Evolutionary conservation across 2,329 filamentous ascomycete species (phyloP).

Genomic region (Trichoderma harzianum): DNA sequence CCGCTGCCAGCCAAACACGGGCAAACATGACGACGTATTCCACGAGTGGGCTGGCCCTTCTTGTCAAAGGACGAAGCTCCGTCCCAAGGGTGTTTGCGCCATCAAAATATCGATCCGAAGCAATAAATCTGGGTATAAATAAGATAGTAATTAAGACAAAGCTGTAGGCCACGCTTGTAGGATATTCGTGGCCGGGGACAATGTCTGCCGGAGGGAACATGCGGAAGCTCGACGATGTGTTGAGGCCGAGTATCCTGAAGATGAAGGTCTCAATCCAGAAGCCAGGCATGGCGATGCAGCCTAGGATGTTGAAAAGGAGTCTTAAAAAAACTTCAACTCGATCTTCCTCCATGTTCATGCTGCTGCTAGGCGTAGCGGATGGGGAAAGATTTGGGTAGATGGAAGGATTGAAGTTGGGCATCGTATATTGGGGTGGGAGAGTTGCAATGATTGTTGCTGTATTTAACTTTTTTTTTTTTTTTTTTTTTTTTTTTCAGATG

Average conservation of each 20-base stretch:
- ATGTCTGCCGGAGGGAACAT: background rate
- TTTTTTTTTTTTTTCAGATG: background rate
- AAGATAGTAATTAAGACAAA: background rate
- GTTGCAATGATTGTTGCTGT: background rate
- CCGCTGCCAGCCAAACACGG: background rate
- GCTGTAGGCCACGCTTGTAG: background rate
- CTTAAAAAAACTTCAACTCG: background rate
- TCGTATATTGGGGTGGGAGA: rapidly evolving
- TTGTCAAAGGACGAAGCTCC: background rate
- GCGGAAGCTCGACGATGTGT: background rate
- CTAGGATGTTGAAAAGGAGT: background rate
- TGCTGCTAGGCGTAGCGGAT: background rate
- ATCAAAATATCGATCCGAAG: background rate
- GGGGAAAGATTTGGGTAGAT: background rate
- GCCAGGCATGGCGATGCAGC: background rate
- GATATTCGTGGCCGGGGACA: background rate
- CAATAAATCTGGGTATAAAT: background rate
- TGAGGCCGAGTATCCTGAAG: background rate
- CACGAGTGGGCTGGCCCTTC: background rate
- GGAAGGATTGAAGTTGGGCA: background rate
- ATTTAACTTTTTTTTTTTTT: background rate
- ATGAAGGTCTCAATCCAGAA: background rate
- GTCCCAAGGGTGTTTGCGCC: background rate
- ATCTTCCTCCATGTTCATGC: background rate
- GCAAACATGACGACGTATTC: background rate